Conservation (phyloP, 768 basidiomycete genomes). For the Sporobolomyces roseus region DNA sequence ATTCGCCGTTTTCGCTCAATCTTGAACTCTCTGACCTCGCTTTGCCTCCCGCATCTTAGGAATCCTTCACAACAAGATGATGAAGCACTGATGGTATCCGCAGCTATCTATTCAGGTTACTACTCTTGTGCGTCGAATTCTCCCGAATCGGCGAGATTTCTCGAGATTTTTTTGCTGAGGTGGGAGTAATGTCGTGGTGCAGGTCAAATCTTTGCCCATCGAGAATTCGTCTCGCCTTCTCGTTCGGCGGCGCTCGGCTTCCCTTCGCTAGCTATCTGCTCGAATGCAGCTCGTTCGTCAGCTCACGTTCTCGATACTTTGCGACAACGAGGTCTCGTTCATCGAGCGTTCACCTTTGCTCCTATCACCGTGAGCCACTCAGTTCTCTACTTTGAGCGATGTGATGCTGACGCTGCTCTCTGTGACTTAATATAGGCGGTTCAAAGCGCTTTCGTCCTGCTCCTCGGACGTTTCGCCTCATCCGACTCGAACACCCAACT, state of each 20-base stretch:
- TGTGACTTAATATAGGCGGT: too few relatives aligned
- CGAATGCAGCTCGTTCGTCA: conserved; percentile 74
- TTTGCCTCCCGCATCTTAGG: conserved; percentile 51
- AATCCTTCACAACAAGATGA: conserved; percentile 56
- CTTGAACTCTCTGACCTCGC: background rate
- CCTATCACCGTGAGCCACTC: conserved; percentile 33
- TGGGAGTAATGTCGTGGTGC: background rate
- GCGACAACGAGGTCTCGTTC: conserved; percentile 49
- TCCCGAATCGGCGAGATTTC: background rate
- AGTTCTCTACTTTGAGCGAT: conserved; percentile 45
- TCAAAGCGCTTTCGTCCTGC: conserved; percentile 58
- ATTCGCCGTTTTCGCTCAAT: background rate
- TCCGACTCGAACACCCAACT: conserved; percentile 45
- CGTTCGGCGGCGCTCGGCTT: conserved; percentile 46
- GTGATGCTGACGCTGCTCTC: conserved; percentile 8
- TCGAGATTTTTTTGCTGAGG: background rate
- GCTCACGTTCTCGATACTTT: conserved; percentile 66
- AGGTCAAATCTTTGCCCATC: conserved; percentile 67
- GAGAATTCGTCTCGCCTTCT: conserved; percentile 61
- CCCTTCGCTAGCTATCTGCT: conserved; percentile 70
- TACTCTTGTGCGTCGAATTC: conserved; percentile 52
- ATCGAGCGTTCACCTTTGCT: conserved; percentile 13
- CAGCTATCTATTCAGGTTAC: conserved; percentile 59
- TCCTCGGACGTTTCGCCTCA: conserved; percentile 63
- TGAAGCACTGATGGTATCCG: conserved; percentile 60